Percentiles rank a stretch among this genome's conserved stretches.
Evolutionary conservation across 75 land plant species (phyloP).

Genomic region (Azolla pinnata): DNA sequence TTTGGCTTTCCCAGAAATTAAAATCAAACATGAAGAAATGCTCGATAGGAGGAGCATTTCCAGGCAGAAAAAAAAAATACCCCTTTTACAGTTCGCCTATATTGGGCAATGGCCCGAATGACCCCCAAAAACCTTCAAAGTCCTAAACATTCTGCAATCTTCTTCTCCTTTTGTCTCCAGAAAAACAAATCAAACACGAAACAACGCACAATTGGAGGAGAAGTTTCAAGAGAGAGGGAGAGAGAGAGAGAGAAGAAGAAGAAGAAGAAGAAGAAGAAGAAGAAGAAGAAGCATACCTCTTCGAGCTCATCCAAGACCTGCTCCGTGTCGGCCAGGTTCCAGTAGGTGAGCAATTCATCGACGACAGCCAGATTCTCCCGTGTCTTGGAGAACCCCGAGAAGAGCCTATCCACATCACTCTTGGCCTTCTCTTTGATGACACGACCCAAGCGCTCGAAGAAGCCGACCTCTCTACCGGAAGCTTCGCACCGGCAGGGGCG

Average conservation of each 20-base stretch:
- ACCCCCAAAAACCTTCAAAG: no score
- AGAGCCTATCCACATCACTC: constrained; percentile 83
- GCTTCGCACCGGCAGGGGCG: constrained; percentile 3
- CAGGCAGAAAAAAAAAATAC: no score
- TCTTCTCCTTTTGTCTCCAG: no score
- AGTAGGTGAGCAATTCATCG: constrained; percentile 93
- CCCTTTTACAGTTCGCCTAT: no score
- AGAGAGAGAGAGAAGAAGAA: background rate
- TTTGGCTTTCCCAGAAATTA: no score
- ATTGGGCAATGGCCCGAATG: no score
- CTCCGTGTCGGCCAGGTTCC: constrained; percentile 95
- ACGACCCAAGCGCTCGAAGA: constrained; percentile 79
- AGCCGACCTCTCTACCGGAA: constrained; percentile 30
- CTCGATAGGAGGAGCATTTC: no score
- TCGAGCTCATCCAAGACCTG: constrained; percentile 85
- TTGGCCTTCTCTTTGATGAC: constrained; percentile 96
- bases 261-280: background rate
- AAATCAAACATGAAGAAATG: no score
- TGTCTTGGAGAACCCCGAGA: constrained; percentile 94
- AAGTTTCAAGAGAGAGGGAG: background rate
- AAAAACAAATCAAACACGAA: no score
- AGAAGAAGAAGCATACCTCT: constrained; percentile 43
- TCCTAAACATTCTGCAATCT: no score
- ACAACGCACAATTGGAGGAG: no score
- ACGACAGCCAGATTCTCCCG: constrained; percentile 89